These are phyloP conservation scores for Zygosaccharomyces sapae DNA, from an alignment of 1,139 yeast genomes.

Conservation along the genomic window DNA sequence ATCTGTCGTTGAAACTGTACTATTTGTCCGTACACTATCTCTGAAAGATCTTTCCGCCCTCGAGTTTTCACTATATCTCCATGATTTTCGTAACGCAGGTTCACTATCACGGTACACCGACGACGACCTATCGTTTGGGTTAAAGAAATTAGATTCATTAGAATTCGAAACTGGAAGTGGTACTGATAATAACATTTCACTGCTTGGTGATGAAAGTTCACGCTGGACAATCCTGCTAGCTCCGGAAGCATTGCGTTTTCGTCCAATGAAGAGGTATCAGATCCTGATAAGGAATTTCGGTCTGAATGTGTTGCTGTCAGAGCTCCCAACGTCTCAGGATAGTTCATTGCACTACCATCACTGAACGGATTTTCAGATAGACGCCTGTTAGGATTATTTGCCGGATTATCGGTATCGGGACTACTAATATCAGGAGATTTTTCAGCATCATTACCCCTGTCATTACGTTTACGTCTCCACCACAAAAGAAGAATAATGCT, in stretches of 20 bases:
- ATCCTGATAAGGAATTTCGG: slow-evolving; percentile 35
- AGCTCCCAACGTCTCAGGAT: slow-evolving; percentile 46
- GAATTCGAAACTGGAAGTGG: slow-evolving; percentile 10
- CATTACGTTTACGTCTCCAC: slow-evolving; percentile 46
- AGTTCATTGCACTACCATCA: slow-evolving; percentile 32
- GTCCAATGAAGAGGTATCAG: slow-evolving; percentile 38
- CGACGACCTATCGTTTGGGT: slow-evolving; percentile 29
- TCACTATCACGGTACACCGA: slow-evolving; percentile 33
- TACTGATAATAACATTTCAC: slow-evolving; percentile 30
- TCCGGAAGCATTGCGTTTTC: slow-evolving; percentile 22
- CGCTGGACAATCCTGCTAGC: slow-evolving; percentile 33
- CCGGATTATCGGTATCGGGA: slow-evolving; percentile 41
- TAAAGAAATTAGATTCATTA: slow-evolving; percentile 19
- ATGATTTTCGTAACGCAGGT: slow-evolving; percentile 52
- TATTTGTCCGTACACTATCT: slow-evolving; percentile 65
- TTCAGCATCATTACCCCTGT: slow-evolving; percentile 36
- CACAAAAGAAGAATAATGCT: slow-evolving; percentile 54
- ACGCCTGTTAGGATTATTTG: slow-evolving; percentile 40
- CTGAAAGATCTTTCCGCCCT: slow-evolving; percentile 39
- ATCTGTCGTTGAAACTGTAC: slow-evolving; percentile 84
- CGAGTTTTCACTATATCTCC: slow-evolving; percentile 60
- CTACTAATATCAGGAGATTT: slow-evolving; percentile 37
- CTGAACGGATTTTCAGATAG: slow-evolving; percentile 36
- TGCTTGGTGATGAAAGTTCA: slow-evolving; percentile 34
- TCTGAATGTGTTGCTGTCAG: slow-evolving; percentile 53